Evolutionary conservation across 2,329 filamentous ascomycete genomes (phyloP), one percentile per base, ranked within the genome.

Genomic region (Neofusicoccum laricinum): DNA sequence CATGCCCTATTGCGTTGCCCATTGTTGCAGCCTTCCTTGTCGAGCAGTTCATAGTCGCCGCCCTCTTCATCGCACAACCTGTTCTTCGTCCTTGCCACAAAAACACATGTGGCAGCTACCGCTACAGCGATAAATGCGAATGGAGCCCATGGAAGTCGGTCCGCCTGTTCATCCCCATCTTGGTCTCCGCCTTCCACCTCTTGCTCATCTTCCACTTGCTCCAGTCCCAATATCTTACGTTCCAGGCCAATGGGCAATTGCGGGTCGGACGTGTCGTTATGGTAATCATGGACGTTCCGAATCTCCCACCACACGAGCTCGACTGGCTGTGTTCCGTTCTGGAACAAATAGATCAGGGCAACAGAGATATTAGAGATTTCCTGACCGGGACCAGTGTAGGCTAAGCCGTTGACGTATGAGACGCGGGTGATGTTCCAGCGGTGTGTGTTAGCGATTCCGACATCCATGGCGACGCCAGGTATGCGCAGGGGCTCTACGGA

Each of bases 231-330:
- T 6, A 61, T 45, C 17, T 49, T 50, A 8, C 14, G n/a, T 12
- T 61, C 45, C 32, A 61, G 19, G 15, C 34, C 43, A 3, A 30
- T 8, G 2, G 58, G 58, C 15, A 61, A 25, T 21, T 50, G 34
- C 2, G 58, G 58, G 3, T 50, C 45, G 2, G 58, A 61, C 4
- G 34, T 50, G 6, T 61, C 45, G 3, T 8, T 25, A n/a, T 40
- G 58, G 34, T 49, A 61, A 12, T 50, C 43, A 19, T 61, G 8
- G 14, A 61, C 30, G 32, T 61, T 32, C 14, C 40, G 58, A 4
- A 61, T 25, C 17, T 61, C 58, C 58, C 58, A 61, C 58, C 58
- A 61, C 5, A 50, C 43, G n/a, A 61, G 38, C 32, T 61, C 58
- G 30, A 21, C 19, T 0, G 45, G 32, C 7, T 14, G 11, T 12